Conservation (phyloP, 148 eudicot genomes). For the Polygonum maritimum region DNA sequence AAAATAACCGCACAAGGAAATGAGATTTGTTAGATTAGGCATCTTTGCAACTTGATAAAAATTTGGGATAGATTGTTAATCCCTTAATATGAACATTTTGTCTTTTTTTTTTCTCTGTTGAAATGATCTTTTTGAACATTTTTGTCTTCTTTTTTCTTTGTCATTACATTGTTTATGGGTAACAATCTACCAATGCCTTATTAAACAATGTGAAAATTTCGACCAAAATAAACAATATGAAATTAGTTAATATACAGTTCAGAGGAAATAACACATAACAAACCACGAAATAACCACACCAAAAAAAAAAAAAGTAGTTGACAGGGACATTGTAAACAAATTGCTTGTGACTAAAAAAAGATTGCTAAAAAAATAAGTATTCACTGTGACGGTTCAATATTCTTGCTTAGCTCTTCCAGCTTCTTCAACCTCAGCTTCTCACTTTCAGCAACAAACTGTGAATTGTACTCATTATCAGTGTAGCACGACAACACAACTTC, state of each 20-base stretch:
- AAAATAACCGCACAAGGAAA: too few relatives aligned
- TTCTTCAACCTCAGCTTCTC: constrained; percentile 48
- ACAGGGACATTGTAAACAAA: background rate
- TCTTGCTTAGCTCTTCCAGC: constrained; percentile 60
- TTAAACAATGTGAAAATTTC: background rate
- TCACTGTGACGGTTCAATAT: constrained; percentile 28
- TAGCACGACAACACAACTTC: background rate
- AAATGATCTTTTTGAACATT: too few relatives aligned
- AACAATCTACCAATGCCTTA: background rate
- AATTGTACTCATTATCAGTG: background rate
- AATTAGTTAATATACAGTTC: background rate
- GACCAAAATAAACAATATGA: background rate
- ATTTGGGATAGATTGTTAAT: background rate
- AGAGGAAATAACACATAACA: background rate
- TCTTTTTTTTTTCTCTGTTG: too few relatives aligned
- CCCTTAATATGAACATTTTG: background rate
- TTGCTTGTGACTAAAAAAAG: background rate
- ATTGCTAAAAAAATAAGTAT: background rate
- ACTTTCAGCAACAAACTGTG: constrained; percentile 51
- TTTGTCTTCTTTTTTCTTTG: background rate
- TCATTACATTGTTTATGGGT: background rate
- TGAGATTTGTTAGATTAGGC: too few relatives aligned
- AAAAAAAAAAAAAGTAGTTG: background rate
- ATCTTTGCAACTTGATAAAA: background rate
- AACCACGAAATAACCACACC: background rate